A percentile compares a stretch with the other conserved stretches of the same genome.
These are phyloP conservation scores for Lithospermum erythrorhizon DNA, from an alignment of 257 asterid species.

Conservation along the genomic window DNA sequence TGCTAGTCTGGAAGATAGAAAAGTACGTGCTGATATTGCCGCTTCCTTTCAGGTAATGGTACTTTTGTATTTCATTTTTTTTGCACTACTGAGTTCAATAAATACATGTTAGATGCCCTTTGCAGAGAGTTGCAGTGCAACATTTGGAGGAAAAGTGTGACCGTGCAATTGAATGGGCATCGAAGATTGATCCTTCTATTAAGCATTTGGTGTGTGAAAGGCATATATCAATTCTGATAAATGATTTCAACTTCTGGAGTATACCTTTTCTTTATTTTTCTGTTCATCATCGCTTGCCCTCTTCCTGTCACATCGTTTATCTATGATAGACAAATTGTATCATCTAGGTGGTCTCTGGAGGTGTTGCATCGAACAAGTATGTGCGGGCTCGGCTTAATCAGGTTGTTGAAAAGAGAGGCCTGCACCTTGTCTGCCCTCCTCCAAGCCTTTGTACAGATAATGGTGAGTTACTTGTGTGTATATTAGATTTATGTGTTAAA, in stretches of 20 bases:
- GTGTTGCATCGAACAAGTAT: slow-evolving; percentile 87
- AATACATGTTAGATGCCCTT: background rate
- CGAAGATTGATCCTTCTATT: slow-evolving; percentile 71
- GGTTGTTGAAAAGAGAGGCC: slow-evolving; percentile 48
- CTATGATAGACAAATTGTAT: slow-evolving; percentile 8
- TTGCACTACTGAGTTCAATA: background rate
- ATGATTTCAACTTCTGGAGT: background rate
- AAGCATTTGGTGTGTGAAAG: slow-evolving; percentile 53
- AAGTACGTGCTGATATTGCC: slow-evolving; percentile 87
- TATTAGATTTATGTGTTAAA: background rate
- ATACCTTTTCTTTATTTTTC: background rate
- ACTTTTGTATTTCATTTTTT: background rate
- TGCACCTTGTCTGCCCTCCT: slow-evolving; percentile 91
- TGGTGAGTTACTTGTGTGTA: slow-evolving; percentile 30
- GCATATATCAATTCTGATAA: background rate
- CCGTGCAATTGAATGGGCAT: slow-evolving; percentile 85
- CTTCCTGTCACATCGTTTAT: slow-evolving; percentile 3
- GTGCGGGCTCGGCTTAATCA: slow-evolving; percentile 59
- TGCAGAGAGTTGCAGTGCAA: slow-evolving; percentile 82
- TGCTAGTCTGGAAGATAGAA: slow-evolving; percentile 58
- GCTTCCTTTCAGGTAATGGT: slow-evolving; percentile 85
- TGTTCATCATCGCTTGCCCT: slow-evolving; percentile 1
- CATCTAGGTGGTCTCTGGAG: slow-evolving; percentile 89
- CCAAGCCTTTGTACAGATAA: slow-evolving; percentile 93
- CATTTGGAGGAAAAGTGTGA: slow-evolving; percentile 87